Conservation (phyloP, 768 basidiomycete species). For the Russula emetica region DNA sequence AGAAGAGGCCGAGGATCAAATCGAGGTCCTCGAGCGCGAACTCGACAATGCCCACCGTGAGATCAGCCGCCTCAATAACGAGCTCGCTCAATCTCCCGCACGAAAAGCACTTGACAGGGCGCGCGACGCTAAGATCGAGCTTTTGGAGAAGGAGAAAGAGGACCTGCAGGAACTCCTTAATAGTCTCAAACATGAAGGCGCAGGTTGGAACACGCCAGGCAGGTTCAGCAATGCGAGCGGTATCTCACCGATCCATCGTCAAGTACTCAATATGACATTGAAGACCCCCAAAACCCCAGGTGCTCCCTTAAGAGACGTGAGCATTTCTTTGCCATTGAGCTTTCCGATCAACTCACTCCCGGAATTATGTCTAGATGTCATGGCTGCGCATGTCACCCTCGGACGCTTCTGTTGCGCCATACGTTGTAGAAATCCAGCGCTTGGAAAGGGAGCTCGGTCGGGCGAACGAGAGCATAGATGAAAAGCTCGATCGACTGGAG, state of each 20-base stretch:
- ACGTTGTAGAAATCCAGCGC: constrained; percentile 67
- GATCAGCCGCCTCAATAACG: constrained; percentile 61
- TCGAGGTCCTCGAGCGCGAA: constrained; percentile 66
- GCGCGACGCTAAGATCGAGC: constrained; percentile 69
- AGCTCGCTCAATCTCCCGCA: constrained; percentile 68
- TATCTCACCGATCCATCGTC: constrained; percentile 76
- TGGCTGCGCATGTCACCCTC: constrained; percentile 62
- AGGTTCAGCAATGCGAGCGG: constrained; percentile 50
- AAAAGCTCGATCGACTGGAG: constrained; percentile 82
- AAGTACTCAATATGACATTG: constrained; percentile 62
- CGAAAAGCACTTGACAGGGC: constrained; percentile 74
- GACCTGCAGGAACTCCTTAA: constrained; percentile 70
- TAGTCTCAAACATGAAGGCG: constrained; percentile 49
- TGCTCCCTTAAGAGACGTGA: constrained; percentile 69
- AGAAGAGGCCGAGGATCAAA: constrained; percentile 45
- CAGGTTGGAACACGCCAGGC: constrained; percentile 54
- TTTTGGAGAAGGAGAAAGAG: constrained; percentile 72
- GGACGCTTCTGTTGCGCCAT: constrained; percentile 55
- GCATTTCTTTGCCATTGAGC: constrained; percentile 29
- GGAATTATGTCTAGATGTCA: constrained; percentile 48
- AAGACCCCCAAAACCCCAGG: constrained; percentile 74
- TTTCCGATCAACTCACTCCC: constrained; percentile 23
- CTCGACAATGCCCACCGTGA: constrained; percentile 74
- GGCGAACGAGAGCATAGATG: constrained; percentile 83
- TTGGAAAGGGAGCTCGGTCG: constrained; percentile 70